phyloP scores from a whole-genome alignment of 164 flowering plant genomes.

The Aristolochia californica region DNA sequence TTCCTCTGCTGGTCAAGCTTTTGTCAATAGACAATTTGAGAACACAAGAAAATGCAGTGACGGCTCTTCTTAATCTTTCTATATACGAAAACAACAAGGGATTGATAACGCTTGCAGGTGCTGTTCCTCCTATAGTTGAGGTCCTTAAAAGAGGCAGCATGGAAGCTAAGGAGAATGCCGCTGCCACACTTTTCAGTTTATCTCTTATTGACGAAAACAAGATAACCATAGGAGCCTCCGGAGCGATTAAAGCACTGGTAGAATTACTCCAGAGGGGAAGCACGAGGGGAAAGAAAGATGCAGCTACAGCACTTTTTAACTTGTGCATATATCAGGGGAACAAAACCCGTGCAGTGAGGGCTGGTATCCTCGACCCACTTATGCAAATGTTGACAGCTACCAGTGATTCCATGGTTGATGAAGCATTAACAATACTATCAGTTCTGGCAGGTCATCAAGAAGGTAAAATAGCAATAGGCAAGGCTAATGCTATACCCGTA shows the following conservation, averaged over 20 bases:
- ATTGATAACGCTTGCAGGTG: constrained; percentile 75
- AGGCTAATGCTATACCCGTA: constrained; percentile 64
- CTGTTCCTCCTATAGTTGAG: constrained; percentile 72
- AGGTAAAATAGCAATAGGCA: constrained; percentile 61
- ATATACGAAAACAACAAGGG: constrained; percentile 79
- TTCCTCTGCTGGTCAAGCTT: constrained; percentile 63
- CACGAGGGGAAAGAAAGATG: constrained; percentile 84
- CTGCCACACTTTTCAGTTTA: constrained; percentile 87
- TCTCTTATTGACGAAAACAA: constrained; percentile 84
- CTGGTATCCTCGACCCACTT: constrained; percentile 63
- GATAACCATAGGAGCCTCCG: constrained; percentile 84
- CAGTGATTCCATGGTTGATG: constrained; percentile 61
- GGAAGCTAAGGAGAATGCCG: constrained; percentile 88
- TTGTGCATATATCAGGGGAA: constrained; percentile 83
- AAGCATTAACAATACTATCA: constrained; percentile 76
- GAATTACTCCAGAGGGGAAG: constrained; percentile 74
- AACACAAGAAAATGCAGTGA: constrained; percentile 82
- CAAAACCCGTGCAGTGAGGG: constrained; percentile 87
- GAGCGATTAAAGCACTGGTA: constrained; percentile 77
- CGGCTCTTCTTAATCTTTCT: constrained; percentile 86
- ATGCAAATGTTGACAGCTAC: constrained; percentile 66
- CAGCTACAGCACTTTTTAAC: constrained; percentile 89
- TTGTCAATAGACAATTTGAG: constrained; percentile 44
- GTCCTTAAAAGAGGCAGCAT: constrained; percentile 69
- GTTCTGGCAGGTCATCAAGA: constrained; percentile 77